Percentiles rank a stretch among this genome's conserved stretches.
phyloP scores from a whole-genome alignment of 345 rosid species.

The Gossypium rotundifolium region DNA sequence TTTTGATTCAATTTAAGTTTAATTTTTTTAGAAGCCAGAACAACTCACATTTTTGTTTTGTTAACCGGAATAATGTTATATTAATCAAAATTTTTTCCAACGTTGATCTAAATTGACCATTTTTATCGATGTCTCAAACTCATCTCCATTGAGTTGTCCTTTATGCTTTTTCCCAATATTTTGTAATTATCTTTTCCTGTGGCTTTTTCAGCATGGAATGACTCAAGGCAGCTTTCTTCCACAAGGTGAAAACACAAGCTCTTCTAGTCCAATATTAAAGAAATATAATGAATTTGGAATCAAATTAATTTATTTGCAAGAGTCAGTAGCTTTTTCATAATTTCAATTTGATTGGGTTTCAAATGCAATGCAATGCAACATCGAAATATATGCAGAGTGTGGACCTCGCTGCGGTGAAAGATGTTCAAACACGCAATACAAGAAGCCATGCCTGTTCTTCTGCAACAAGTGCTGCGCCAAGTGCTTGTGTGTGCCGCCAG shows the following conservation, averaged over 20 bases:
- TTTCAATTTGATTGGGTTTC: too few species aligned
- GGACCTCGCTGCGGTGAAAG: slow-evolving; percentile 36
- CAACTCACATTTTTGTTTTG: too few species aligned
- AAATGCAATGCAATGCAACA: too few species aligned
- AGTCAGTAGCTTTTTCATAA: too few species aligned
- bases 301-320: neutral
- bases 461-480: slow-evolving; percentile 56
- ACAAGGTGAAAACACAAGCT: slow-evolving; percentile 28
- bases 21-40: too few species aligned
- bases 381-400: slow-evolving; percentile 26
- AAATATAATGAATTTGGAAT: neutral
- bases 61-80: too few species aligned
- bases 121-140: too few species aligned
- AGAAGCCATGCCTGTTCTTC: slow-evolving; percentile 60
- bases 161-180: neutral
- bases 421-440: slow-evolving; percentile 45
- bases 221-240: slow-evolving; percentile 55
- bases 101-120: too few species aligned
- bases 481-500: slow-evolving; percentile 80
- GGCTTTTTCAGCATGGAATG: slow-evolving; percentile 30
- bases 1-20: too few species aligned
- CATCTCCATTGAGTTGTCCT: neutral
- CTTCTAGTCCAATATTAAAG: neutral
- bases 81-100: too few species aligned
- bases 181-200: neutral